Percentiles rank a stretch among this genome's conserved stretches.
phyloP scores from a whole-genome alignment of 176 grass and related monocot genomes.

The Triticum urartu region DNA sequence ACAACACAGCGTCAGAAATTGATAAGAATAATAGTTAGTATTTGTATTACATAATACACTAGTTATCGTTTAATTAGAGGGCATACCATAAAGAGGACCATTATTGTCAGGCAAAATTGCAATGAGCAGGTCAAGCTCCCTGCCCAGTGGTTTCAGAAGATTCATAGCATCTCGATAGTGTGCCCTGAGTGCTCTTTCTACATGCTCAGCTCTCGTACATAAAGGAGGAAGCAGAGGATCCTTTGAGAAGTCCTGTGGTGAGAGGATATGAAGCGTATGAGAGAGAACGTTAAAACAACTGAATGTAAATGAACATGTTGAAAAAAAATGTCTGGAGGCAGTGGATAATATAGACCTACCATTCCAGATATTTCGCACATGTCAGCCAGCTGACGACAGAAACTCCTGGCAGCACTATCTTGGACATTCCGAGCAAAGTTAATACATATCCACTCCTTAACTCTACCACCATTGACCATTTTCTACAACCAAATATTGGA shows the following conservation, averaged over 20 bases:
- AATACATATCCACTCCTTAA: slow-evolving; percentile 58
- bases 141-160: slow-evolving; percentile 39
- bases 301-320: background rate
- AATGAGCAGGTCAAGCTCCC: slow-evolving; percentile 68
- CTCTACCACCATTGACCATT: slow-evolving; percentile 58
- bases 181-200: slow-evolving; percentile 58
- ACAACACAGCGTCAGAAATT: background rate
- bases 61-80: background rate
- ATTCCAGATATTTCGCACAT: slow-evolving; percentile 58
- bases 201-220: slow-evolving; percentile 45
- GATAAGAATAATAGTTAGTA: slow-evolving; percentile 23
- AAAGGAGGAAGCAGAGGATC: slow-evolving; percentile 54
- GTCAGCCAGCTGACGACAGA: slow-evolving; percentile 45
- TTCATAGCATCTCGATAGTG: slow-evolving; percentile 56
- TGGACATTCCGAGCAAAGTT: slow-evolving; percentile 50
- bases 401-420: slow-evolving; percentile 27
- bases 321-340: background rate
- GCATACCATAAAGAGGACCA: slow-evolving; percentile 60
- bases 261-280: background rate
- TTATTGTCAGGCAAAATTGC: slow-evolving; percentile 66
- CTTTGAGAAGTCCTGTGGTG: slow-evolving; percentile 46
- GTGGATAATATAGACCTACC: slow-evolving; percentile 37
- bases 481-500: slow-evolving; percentile 5
- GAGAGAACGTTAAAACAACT: background rate
- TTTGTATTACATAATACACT: background rate